Evolutionary conservation across 148 eudicot species (phyloP).

Genomic region (Spergularia marina): DNA sequence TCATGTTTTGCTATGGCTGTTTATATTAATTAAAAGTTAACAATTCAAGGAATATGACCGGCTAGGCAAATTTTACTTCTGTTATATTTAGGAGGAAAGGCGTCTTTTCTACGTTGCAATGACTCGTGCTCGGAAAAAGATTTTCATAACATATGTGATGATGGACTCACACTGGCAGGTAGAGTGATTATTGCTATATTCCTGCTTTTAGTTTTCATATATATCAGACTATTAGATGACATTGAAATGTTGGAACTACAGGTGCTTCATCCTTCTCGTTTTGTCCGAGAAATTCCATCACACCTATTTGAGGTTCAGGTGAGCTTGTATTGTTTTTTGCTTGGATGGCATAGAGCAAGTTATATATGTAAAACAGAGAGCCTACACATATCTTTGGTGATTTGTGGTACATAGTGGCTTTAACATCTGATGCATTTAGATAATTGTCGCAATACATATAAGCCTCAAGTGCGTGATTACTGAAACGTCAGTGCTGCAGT

Average conservation of each 20-base stretch:
- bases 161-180: slow-evolving; percentile 98
- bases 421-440: neutral
- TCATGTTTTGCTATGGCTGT: neutral
- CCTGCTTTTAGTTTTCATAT: neutral
- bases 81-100: slow-evolving; percentile 65
- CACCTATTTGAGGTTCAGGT: slow-evolving; percentile 69
- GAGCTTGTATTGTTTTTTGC: slow-evolving; percentile 13
- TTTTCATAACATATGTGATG: slow-evolving; percentile 63
- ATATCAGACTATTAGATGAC: neutral
- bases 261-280: slow-evolving; percentile 95
- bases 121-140: slow-evolving; percentile 92
- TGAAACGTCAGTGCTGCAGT: neutral
- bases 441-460: neutral
- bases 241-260: slow-evolving; percentile 27
- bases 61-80: neutral
- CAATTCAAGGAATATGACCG: slow-evolving; percentile 1
- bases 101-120: slow-evolving; percentile 92
- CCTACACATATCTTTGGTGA: neutral
- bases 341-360: neutral
- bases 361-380: neutral
- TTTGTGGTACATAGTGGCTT: neutral
- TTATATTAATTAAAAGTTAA: neutral
- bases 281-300: slow-evolving; percentile 77
- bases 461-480: neutral
- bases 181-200: slow-evolving; percentile 8